A percentile compares a stretch with the other conserved stretches of the same genome.
Evolutionary conservation across 2,329 filamentous ascomycete genomes (phyloP).

Genomic region (Teratosphaeria pseudoeucalypti): DNA sequence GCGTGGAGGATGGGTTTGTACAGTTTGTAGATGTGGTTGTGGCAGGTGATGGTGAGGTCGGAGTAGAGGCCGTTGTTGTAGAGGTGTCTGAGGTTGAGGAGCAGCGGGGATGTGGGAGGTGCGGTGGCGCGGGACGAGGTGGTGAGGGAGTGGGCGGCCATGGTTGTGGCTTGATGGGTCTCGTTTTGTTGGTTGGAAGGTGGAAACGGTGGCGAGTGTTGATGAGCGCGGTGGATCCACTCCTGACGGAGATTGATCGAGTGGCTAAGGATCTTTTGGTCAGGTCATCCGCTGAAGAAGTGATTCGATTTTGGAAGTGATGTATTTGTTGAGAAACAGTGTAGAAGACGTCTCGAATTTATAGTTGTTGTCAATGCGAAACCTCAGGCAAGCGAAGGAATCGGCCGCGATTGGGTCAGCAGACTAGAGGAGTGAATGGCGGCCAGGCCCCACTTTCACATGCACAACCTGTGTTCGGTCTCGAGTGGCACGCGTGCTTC

Average conservation of each 20-base stretch:
- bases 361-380: background rate
- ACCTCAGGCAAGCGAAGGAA: background rate
- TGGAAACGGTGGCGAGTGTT: background rate
- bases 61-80: constrained; percentile 20
- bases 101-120: background rate
- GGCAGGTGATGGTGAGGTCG: constrained; percentile 34
- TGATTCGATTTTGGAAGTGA: background rate
- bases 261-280: background rate
- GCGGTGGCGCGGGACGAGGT: background rate
- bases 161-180: too few species aligned
- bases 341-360: background rate
- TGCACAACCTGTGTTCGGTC: background rate
- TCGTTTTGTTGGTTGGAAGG: too few species aligned
- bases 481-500: background rate
- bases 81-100: background rate
- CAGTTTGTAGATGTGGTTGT: constrained; percentile 29
- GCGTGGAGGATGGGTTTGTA: constrained; percentile 33
- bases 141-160: too few species aligned
- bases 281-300: background rate
- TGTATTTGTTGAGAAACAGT: background rate
- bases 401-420: background rate
- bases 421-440: background rate
- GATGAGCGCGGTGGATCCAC: too few species aligned
- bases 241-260: background rate
- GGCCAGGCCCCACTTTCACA: background rate